Evolutionary conservation across 1,139 yeast genomes (phyloP).

Genomic region (Fermentozyma sake): DNA sequence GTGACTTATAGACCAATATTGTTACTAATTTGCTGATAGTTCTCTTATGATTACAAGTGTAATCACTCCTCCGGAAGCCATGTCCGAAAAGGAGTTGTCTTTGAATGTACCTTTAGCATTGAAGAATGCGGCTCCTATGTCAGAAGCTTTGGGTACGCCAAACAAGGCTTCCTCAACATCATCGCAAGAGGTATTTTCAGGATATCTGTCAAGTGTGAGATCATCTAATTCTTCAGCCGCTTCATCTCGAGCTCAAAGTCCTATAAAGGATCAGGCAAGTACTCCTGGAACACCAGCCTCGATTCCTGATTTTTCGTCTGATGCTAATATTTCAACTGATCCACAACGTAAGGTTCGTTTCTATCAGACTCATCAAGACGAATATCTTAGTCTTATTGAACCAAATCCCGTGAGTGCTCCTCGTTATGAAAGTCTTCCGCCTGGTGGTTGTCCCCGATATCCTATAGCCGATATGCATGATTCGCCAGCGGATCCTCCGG

Average conservation of each 20-base stretch:
- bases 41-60: too few relatives aligned
- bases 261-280: slow-evolving; percentile 4
- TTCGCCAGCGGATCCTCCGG: slow-evolving; percentile 39
- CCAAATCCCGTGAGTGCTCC: slow-evolving; percentile 52
- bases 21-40: too few relatives aligned
- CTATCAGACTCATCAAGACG: slow-evolving; percentile 8
- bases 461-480: slow-evolving; percentile 29
- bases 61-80: too few relatives aligned
- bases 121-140: too few relatives aligned
- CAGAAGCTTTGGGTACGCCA: too few relatives aligned
- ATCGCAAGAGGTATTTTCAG: slow-evolving; percentile 6
- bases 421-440: slow-evolving; percentile 37
- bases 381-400: slow-evolving; percentile 38
- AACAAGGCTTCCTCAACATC: too few relatives aligned
- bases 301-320: neutral
- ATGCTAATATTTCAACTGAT: slow-evolving; percentile 1
- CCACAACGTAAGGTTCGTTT: slow-evolving; percentile 1
- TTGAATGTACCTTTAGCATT: too few relatives aligned
- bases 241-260: slow-evolving; percentile 7
- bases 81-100: too few relatives aligned
- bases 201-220: slow-evolving; percentile 5
- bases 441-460: slow-evolving; percentile 48
- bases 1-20: too few relatives aligned
- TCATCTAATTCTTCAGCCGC: slow-evolving; percentile 7
- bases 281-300: slow-evolving; percentile 7